Evolutionary conservation across 2,329 filamentous ascomycete genomes (phyloP).

Genomic region (Mycogone perniciosa): DNA sequence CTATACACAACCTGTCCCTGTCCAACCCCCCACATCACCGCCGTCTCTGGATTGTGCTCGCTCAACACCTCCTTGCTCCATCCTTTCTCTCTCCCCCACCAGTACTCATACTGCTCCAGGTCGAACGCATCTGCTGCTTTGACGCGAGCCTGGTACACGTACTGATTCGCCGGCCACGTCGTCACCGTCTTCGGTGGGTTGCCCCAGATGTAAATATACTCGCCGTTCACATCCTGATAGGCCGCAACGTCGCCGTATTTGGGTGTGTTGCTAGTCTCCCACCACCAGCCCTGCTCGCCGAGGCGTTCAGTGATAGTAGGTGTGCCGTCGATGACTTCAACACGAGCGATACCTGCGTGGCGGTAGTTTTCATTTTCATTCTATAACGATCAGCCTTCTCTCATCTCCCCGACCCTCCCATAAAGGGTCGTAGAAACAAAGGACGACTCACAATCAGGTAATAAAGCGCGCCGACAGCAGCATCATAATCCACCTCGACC

Average conservation of each 20-base stretch:
- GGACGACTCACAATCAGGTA: conserved; percentile 29
- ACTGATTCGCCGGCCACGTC: conserved; percentile 20
- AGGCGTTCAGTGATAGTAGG: conserved; percentile 30
- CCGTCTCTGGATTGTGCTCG: conserved; percentile 29
- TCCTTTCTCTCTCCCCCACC: conserved; percentile 32
- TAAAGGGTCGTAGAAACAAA: neutral
- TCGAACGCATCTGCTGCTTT: conserved; percentile 30
- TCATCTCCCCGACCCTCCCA: neutral
- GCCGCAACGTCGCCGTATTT: conserved; percentile 34
- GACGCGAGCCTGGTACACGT: conserved; percentile 33
- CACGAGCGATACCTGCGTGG: conserved; percentile 31
- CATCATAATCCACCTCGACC: conserved; percentile 26
- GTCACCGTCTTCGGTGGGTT: conserved; percentile 28
- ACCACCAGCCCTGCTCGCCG: conserved; percentile 26
- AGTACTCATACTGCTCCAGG: conserved; percentile 33
- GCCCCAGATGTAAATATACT: conserved; percentile 34
- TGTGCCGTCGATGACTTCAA: conserved; percentile 26
- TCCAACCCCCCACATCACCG: conserved; percentile 31
- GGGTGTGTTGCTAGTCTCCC: conserved; percentile 24
- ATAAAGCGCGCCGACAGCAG: conserved; percentile 26
- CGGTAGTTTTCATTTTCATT: conserved; percentile 28
- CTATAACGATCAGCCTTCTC: conserved; percentile 13
- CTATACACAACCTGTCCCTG: conserved; percentile 35
- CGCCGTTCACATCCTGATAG: conserved; percentile 32
- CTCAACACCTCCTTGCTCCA: conserved; percentile 29